Evolutionary conservation across 148 eudicot genomes (phyloP), one percentile per base, ranked within the genome.

Genomic region (Limonium bicolor): DNA sequence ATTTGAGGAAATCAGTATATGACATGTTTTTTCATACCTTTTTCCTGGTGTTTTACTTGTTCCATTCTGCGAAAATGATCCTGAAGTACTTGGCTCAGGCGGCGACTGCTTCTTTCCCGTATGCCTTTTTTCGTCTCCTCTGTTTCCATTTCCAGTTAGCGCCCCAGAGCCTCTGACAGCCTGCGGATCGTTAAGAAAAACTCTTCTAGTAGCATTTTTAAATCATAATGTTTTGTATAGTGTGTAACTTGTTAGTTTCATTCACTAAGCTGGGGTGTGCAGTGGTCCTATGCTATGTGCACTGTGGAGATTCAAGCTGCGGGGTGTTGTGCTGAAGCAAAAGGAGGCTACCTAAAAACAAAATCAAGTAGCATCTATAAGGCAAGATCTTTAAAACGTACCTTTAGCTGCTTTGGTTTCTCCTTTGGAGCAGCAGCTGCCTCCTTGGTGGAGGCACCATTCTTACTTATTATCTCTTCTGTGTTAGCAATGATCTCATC

Each of bases 351-450:
- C 7, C 33, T 29, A 8, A n/a, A 7, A 7, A 29, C 33, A n/a
- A 3, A 29, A 29, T 29, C 33, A 29, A 21, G 11, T 20, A 20
- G 14, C 37, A 48, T 31, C 14, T 18, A 19, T 7, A 4, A 18
- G 52, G 37, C 10, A 23, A 13, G 36, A 24, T n/a, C n/a, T n/a
- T n/a, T n/a, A 52, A 29, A 26, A 17, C 20, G 51, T 18, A 70
- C 75, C 70, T 70, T 70, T 45, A 53, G 59, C 44, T 61, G 75
- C 63, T 60, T 64, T 46, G 56, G 50, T 61, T 70, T 70, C 27
- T 65, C 70, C 40, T 56, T 65, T 30, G 40, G 59, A 8, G 51
- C 24, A 7, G 35, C 53, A 20, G 34, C 43, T 36, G 64, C 75
- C 42, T 60, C 26, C n/a, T n/a, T n/a, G n/a, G n/a, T 67, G 26